Evolutionary conservation across 179 eudicot species (phyloP).

Genomic region (Camellia oleifera): DNA sequence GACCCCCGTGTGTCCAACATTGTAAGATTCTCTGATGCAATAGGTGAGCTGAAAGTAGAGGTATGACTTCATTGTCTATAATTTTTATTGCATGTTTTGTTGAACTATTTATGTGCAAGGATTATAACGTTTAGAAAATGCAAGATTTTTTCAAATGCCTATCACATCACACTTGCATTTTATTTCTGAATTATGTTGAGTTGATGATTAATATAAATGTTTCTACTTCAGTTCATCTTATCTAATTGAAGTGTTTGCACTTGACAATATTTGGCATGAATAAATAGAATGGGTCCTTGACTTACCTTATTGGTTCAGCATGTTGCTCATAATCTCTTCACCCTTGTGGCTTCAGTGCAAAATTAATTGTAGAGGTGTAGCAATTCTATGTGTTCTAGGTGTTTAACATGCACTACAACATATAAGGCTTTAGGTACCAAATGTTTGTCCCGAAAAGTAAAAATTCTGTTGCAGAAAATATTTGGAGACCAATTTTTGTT

Average conservation of each 20-base stretch:
- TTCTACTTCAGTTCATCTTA: neutral
- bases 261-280: neutral
- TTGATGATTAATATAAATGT: neutral
- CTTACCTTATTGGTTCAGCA: neutral
- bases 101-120: neutral
- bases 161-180: neutral
- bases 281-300: neutral
- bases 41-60: constrained; percentile 98
- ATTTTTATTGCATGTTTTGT: neutral
- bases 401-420: too few relatives aligned
- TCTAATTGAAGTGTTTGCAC: neutral
- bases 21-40: constrained; percentile 78
- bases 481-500: too few relatives aligned
- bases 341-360: neutral
- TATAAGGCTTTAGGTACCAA: too few relatives aligned
- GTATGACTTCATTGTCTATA: constrained; percentile 30
- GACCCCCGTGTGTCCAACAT: constrained; percentile 94
- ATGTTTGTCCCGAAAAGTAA: too few relatives aligned
- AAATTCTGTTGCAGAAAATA: too few relatives aligned
- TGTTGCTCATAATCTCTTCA: neutral
- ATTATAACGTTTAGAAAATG: neutral
- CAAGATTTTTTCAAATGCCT: constrained; percentile 4
- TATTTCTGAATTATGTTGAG: neutral
- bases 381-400: neutral
- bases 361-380: neutral